Base-by-base conservation (phyloP, 495 filamentous ascomycete genomes). In the Podospora australis region DNA sequence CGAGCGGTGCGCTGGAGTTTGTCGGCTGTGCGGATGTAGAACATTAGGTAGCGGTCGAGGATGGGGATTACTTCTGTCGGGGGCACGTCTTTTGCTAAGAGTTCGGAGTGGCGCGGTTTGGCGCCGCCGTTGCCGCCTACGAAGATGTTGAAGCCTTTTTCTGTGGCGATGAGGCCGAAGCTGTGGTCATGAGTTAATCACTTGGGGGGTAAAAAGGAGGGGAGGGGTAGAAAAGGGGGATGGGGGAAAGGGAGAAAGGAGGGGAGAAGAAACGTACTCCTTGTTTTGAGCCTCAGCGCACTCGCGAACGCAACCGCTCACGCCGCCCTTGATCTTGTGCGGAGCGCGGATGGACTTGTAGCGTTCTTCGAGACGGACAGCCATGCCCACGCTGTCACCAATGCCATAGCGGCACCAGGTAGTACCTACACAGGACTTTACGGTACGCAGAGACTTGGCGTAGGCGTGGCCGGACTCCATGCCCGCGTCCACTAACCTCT, bases 211-310 rank as follows among this genome's bases (percentile, higher is more conserved):
- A n/a, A n/a, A n/a, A n/a, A n/a, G 11, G 14, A 21, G 35, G 20
- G 7, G 34, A 23, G 20, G 39, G 55, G 41, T 13, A 48, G 6
- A 16, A 26, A 13, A 14, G 20, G 6, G 14, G 45, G 46, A 34
- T 52, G 55, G 5, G 40, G 42, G 56, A 7, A 10, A 43, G 14
- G n/a, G 46, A 13, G 35, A 50, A 39, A 30, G 20, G 28, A 29
- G 23, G 19, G 25, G 46, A 0, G 30, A 20, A 9, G 11, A 10
- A 24, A 67, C 80, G 66, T 68, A 87, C 82, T 96, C 90, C 61
- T 96, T 96, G 62, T 87, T 95, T 62, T 95, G 91, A 10, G 91
- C 91, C 66, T 97, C 91, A 7, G 91, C 91, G 54, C 91, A 97
- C 63, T 97, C 91, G 48, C 91, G 72, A 20, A 96, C 88, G 58